A percentile compares a stretch with the other conserved stretches of the same genome.
phyloP scores from a whole-genome alignment of 306 rosid genomes.

The Cotoneaster glaucophyllus region DNA sequence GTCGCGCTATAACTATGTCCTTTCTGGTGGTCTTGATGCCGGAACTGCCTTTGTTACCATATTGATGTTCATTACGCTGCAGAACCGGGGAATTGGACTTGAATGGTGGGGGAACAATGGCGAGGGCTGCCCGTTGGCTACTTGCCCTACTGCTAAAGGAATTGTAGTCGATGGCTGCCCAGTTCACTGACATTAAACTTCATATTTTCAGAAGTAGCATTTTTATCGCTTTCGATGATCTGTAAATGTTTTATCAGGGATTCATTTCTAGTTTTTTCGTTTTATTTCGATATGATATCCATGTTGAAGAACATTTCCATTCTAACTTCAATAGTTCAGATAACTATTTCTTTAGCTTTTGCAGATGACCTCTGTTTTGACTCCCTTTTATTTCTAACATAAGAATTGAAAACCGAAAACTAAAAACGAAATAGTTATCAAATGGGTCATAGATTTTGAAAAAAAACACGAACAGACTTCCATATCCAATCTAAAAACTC shows the following conservation, averaged over 20 bases:
- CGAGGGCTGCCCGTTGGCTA: constrained; percentile 69
- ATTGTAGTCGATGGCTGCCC: constrained; percentile 44
- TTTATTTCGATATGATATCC: neutral
- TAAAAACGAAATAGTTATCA: neutral
- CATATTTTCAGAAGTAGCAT: neutral
- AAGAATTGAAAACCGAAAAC: too few species aligned
- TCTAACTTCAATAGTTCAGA: neutral
- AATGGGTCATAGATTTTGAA: too few species aligned
- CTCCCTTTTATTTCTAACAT: neutral
- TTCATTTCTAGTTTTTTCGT: neutral
- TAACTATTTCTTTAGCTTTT: neutral
- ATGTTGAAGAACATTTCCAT: too few species aligned
- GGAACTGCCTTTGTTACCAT: constrained; percentile 78
- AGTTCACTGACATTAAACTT: neutral
- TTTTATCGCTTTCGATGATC: neutral
- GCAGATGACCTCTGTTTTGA: too few species aligned
- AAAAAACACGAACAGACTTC: neutral
- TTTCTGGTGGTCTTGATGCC: constrained; percentile 81
- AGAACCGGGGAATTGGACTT: constrained; percentile 22
- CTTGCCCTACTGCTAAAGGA: constrained; percentile 64
- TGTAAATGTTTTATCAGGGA: neutral
- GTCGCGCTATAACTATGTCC: constrained; percentile 57
- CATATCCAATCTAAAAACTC: too few species aligned
- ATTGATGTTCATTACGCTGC: constrained; percentile 45
- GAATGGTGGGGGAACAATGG: constrained; percentile 64